Base-by-base conservation (phyloP, 192 early-diverging fungal species). In the Podila epicladia region DNA sequence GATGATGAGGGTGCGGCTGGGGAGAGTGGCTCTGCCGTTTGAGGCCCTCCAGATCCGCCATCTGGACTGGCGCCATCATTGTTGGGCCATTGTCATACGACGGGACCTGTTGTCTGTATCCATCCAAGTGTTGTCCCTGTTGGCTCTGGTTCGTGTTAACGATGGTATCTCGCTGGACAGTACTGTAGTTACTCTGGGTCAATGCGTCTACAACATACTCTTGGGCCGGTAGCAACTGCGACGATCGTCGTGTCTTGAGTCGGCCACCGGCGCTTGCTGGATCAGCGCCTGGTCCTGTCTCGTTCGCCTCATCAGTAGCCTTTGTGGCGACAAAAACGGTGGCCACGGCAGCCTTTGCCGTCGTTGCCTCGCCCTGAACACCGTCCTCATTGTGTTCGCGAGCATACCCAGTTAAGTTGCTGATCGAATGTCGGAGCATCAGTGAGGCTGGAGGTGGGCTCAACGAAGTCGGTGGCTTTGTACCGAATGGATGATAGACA, bases 31-130 rank as follows among this genome's bases (percentile, higher is more conserved):
- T 29, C 11, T 48, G 72, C 26, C 58, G 64, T 24, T 37, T 51
- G 17, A 80, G 67, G 2, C 77, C 77, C n/a, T 80, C 77, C 33
- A 80, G 51, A 69, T 80, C 77, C 8, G 72, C 77, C 37, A 69
- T 72, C 53, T 80, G 77, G 1, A 80, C 71, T 26, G 72, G 71
- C 2, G 57, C 67, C 60, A 73, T 73, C 41, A 80, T 59, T 5
- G 70, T 67, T 0, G 77, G 77, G 1, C 77, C 77, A 58, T 73
- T 73, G 19, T 80, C 77, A 31, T 80, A 80, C 0, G 63, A 51
- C 35, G 64, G 32, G 37, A 24, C 32, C 55, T 62, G 61, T n/a
- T 68, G 61, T 17, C 51, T 22, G 48, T 62, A 65, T 15, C 28
- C n/a, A 15, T 68, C 24, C 53, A 29, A 29, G 29, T 62, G 31